Evolutionary conservation across 2,329 filamentous ascomycete genomes (phyloP).

Genomic region (Colletotrichum camelliae): DNA sequence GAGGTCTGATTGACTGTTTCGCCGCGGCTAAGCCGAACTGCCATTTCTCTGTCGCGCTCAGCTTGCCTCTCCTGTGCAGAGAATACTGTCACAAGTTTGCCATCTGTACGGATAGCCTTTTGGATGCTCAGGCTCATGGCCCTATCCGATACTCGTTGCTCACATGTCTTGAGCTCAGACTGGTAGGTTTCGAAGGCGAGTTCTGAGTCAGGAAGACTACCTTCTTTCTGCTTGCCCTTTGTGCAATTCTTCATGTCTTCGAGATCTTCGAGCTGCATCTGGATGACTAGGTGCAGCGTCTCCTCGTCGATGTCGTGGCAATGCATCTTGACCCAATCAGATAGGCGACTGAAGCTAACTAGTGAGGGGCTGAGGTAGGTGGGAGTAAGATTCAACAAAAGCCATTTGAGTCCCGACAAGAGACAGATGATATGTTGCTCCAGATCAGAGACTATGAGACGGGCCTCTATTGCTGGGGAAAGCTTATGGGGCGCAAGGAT

Average conservation of each 20-base stretch:
- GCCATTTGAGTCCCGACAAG: neutral
- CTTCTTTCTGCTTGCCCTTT: slow-evolving; percentile 20
- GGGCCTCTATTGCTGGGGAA: neutral
- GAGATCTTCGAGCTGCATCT: slow-evolving; percentile 25
- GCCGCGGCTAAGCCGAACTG: neutral
- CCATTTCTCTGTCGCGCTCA: neutral
- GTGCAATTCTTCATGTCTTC: neutral
- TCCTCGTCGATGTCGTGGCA: neutral
- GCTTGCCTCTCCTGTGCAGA: neutral
- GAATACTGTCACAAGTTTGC: neutral
- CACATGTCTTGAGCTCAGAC: slow-evolving; percentile 15
- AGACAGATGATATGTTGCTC: neutral
- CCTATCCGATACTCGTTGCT: slow-evolving; percentile 6
- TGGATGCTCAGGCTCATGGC: slow-evolving; percentile 24
- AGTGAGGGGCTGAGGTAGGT: neutral
- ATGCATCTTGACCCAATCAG: slow-evolving; percentile 18
- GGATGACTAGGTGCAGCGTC: slow-evolving; percentile 22
- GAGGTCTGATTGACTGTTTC: neutral
- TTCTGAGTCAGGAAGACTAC: slow-evolving; percentile 9
- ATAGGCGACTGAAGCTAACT: slow-evolving; percentile 19
- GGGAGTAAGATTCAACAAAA: neutral
- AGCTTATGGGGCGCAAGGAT: neutral
- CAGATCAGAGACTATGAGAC: neutral
- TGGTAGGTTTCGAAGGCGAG: slow-evolving; percentile 15
- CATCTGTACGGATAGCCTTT: slow-evolving; percentile 27